Evolutionary conservation across 805 yeast species (phyloP).

Genomic region (Candida adriatica): DNA sequence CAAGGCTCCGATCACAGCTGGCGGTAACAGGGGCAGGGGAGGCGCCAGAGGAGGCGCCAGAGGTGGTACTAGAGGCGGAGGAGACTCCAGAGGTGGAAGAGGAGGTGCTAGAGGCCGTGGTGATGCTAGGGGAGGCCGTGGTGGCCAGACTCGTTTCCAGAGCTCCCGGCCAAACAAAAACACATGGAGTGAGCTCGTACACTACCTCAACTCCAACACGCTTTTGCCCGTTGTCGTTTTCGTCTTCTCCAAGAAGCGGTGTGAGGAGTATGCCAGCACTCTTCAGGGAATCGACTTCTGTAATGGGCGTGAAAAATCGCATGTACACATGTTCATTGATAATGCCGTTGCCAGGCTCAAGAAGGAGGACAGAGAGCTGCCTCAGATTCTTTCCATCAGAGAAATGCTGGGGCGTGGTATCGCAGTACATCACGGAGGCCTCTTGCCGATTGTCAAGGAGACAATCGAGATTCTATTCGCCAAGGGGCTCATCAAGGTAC

Average conservation of each 20-base stretch:
- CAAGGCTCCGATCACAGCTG: constrained; percentile 31
- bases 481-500: constrained; percentile 74
- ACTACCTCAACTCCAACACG: constrained; percentile 55
- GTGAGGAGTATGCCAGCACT: constrained; percentile 88
- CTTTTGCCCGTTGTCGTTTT: constrained; percentile 90
- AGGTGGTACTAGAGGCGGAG: constrained; percentile 32
- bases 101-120: constrained; percentile 33
- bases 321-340: constrained; percentile 89
- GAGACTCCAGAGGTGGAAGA: constrained; percentile 35
- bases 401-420: constrained; percentile 85
- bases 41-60: constrained; percentile 31
- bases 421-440: constrained; percentile 94
- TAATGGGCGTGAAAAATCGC: constrained; percentile 78
- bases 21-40: constrained; percentile 38
- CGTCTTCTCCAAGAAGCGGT: constrained; percentile 87
- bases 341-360: constrained; percentile 81
- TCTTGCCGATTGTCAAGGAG: constrained; percentile 88
- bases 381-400: constrained; percentile 79
- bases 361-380: constrained; percentile 87
- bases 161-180: constrained; percentile 56
- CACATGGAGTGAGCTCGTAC: constrained; percentile 71
- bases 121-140: constrained; percentile 12
- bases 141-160: constrained; percentile 27
- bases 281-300: constrained; percentile 71
- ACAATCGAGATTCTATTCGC: constrained; percentile 89